Evolutionary conservation across 345 rosid genomes (phyloP).

Genomic region (Moricandia moricandioides): DNA sequence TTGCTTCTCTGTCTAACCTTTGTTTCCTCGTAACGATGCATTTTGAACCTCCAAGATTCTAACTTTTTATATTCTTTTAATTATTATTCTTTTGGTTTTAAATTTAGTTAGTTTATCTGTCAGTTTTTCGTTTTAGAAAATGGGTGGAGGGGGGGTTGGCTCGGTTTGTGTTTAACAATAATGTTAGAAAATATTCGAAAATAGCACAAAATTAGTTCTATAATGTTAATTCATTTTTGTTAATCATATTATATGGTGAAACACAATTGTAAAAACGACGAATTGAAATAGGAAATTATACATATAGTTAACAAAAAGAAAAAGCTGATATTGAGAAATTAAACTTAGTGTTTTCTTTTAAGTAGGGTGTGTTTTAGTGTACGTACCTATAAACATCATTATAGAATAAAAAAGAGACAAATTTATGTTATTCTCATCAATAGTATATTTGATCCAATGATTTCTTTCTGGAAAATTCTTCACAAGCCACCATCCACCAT

Average conservation of each 20-base stretch:
- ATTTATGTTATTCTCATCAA: too few relatives aligned
- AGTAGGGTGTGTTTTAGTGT: neutral
- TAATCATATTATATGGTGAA: too few relatives aligned
- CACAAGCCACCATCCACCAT: neutral
- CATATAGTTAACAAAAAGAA: too few relatives aligned
- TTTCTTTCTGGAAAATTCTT: neutral
- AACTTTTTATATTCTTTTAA: neutral
- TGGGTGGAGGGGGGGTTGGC: neutral
- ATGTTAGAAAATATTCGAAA: neutral
- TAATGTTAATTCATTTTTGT: too few relatives aligned
- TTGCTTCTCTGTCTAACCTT: slow-evolving; percentile 23
- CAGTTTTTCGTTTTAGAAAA: neutral
- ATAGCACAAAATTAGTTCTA: neutral
- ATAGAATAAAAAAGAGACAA: neutral
- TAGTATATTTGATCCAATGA: neutral
- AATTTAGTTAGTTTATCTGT: slow-evolving; percentile 21
- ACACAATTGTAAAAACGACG: too few relatives aligned
- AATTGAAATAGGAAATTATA: too few relatives aligned
- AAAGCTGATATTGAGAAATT: too few relatives aligned
- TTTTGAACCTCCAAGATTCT: slow-evolving; percentile 16
- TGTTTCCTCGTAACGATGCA: slow-evolving; percentile 24
- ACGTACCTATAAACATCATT: neutral
- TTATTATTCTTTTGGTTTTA: neutral
- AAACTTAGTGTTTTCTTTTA: too few relatives aligned
- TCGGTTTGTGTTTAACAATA: neutral